Base-by-base conservation (phyloP, 306 rosid genomes). In the Arachis stenosperma region DNA sequence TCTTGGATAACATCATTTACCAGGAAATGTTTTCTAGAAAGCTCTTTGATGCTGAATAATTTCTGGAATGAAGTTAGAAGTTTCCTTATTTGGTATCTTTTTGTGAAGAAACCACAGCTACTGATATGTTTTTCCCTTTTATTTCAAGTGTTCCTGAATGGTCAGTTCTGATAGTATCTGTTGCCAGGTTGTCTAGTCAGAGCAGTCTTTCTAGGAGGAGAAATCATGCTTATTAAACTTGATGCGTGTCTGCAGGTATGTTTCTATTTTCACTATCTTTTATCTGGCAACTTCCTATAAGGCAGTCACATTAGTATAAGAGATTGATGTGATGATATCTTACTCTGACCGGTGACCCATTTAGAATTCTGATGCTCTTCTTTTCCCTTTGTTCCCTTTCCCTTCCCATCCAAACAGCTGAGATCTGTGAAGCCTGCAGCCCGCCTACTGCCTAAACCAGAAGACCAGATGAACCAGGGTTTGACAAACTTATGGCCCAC, bases 401-500 rank as follows among this genome's bases (percentile, higher is more conserved):
- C 96, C 95, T 78, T 87, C 96, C 99, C 89, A 82, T 82, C 84
- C 84, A 91, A 90, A 95, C 98, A 95, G 98, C 97, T 86, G 98
- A 89, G 90, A 79, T 84, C 86, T 87, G 78, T 88, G 98, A 95
- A 90, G 99, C 99, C 98, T 61, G 96, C 90, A 86, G 95, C 96
- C 92, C 81, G 90, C 95, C 90, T 85, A 82, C 92, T 85, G 96
- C 87, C 99, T 87, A 71, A 90, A 95, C 93, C 84, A 63, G 99
- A 88, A 87, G 99, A 89, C 90, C 93, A 78, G 97, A 90, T 86
- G 97, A 94, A 89, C 97, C 98, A 86, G 97, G 88, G 82, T 86
- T 84, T 88, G 92, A 88, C 96, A 82, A 89, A 85, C 84, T 82
- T 90, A 87, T 90, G 96, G 90, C 96, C 97, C 83, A 88, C 96